Conservation (phyloP, 139 green algal genomes). For the Micromonas commoda region DNA sequence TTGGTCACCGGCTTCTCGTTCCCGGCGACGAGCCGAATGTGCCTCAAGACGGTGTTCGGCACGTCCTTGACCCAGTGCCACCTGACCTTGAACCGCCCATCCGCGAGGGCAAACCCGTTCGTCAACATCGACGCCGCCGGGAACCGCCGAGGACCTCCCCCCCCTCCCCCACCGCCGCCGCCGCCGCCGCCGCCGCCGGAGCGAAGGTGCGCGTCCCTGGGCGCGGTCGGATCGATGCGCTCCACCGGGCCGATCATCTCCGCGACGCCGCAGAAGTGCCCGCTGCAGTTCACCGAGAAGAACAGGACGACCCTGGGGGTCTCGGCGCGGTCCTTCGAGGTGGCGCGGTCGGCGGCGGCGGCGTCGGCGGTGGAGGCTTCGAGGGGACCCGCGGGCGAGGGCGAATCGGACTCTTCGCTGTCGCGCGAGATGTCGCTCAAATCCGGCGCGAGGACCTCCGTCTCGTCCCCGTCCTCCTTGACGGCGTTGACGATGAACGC, state of each 20-base stretch:
- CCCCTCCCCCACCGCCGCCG: not conserved
- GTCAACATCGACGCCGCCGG: constrained; percentile 26
- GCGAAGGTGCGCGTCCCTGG: not conserved
- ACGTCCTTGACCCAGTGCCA: constrained; percentile 45
- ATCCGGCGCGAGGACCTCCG: too few relatives aligned
- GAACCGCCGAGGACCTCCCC: too few relatives aligned
- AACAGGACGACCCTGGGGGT: constrained; percentile 10
- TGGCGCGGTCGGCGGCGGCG: too few relatives aligned
- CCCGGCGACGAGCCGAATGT: constrained; percentile 38
- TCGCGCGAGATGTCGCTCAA: too few relatives aligned
- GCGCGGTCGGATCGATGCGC: not conserved
- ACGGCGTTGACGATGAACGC: too few relatives aligned
- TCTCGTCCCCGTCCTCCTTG: too few relatives aligned
- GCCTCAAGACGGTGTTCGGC: constrained; percentile 37
- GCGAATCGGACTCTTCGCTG: too few relatives aligned
- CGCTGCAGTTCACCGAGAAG: constrained; percentile 40
- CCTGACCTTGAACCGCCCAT: constrained; percentile 33
- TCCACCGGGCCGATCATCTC: constrained; percentile 33
- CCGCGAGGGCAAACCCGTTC: constrained; percentile 33
- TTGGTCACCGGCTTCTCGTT: constrained; percentile 44
- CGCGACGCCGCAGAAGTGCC: constrained; percentile 45
- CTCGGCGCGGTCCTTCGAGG: not conserved
- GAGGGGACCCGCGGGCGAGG: too few relatives aligned
- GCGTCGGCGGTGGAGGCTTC: too few relatives aligned
- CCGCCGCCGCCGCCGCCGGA: not conserved